These are phyloP conservation scores for Cymbopogon citratus DNA, from an alignment of 176 grass and related monocot genomes.

Conservation along the genomic window DNA sequence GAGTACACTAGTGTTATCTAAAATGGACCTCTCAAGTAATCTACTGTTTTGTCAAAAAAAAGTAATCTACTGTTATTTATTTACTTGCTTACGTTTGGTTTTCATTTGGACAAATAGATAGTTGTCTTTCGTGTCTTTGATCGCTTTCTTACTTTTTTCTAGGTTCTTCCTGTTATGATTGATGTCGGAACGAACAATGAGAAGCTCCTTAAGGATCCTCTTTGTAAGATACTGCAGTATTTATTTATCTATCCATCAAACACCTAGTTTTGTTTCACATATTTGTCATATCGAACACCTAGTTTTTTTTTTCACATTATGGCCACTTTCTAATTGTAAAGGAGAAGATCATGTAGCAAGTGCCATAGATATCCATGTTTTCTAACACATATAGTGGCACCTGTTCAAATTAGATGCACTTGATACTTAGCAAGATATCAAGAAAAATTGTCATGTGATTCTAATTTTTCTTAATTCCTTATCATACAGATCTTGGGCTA, in stretches of 20 bases:
- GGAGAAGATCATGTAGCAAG: conserved; percentile 1
- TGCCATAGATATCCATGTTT: conserved; percentile 9
- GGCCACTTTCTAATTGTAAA: neutral
- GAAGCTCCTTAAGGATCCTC: conserved; percentile 84
- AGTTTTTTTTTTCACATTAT: neutral
- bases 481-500: conserved; percentile 60
- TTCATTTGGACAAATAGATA: neutral
- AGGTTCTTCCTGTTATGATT: conserved; percentile 99
- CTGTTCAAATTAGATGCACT: conserved; percentile 19
- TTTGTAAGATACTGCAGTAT: conserved; percentile 60
- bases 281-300: neutral
- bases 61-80: neutral
- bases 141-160: conserved; percentile 9
- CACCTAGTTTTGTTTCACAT: neutral
- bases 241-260: neutral
- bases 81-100: neutral
- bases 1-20: neutral
- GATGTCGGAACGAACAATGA: conserved; percentile 98
- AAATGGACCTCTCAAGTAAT: neutral
- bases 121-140: conserved; percentile 14
- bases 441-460: conserved; percentile 21
- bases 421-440: neutral
- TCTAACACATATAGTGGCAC: neutral
- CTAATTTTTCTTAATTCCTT: conserved; percentile 18
- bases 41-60: too few relatives aligned